phyloP scores from a whole-genome alignment of 352 stramenopile species.

The Blastocystis sp. region DNA sequence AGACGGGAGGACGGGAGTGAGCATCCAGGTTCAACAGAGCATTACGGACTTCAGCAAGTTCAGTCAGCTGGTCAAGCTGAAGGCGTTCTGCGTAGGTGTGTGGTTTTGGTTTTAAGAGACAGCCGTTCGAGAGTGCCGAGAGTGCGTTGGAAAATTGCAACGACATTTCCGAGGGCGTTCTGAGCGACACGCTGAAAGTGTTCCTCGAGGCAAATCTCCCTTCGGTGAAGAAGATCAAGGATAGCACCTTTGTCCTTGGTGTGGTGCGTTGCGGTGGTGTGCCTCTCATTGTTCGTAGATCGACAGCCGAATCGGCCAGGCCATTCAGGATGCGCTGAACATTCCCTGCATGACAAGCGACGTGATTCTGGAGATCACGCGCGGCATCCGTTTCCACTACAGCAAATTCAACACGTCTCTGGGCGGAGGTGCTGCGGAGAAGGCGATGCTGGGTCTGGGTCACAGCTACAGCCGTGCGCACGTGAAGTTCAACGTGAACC shows the following conservation, averaged over 20 bases:
- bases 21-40: conserved; percentile 41
- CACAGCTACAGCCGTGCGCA: conserved; percentile 97
- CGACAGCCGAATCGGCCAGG: conserved; percentile 81
- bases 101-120: not conserved
- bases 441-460: conserved; percentile 93
- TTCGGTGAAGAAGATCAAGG: conserved; percentile 82
- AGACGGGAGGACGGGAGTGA: not conserved
- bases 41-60: conserved; percentile 72
- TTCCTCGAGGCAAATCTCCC: conserved; percentile 99
- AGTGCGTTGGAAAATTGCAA: conserved; percentile 98
- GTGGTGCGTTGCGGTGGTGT: conserved; percentile 61
- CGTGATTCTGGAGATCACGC: conserved; percentile 84
- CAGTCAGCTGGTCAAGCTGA: conserved; percentile 90
- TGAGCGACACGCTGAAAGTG: conserved; percentile 83
- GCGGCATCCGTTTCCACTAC: conserved; percentile 90
- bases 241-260: conserved; percentile 75
- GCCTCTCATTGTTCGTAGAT: conserved; percentile 59
- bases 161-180: conserved; percentile 81
- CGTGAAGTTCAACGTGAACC: conserved; percentile 98
- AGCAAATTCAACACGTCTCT: conserved; percentile 93
- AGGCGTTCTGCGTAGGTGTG: conserved; percentile 73
- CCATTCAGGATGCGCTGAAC: conserved; percentile 83
- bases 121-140: conserved; percentile 94
- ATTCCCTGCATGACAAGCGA: conserved; percentile 91
- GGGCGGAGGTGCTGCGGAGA: conserved; percentile 81